Evolutionary conservation across 202 grass and related monocot species (phyloP), one percentile per base, ranked within the genome.

Genomic region (Panicum virgatum): DNA sequence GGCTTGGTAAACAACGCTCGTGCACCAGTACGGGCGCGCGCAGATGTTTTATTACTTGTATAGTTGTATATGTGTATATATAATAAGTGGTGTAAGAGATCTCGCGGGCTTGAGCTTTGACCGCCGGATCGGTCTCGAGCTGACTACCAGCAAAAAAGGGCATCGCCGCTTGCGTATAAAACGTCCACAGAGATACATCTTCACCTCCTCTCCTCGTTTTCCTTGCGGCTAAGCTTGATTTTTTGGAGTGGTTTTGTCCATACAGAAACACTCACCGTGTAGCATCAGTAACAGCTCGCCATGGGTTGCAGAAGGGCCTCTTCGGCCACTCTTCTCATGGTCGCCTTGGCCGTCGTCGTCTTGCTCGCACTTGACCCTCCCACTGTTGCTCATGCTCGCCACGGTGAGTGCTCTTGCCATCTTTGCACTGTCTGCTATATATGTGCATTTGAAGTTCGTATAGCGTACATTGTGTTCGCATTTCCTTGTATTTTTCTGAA

Each of bases 21-120:
- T 3, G 39, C 46, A 26, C 1, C 25, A 34, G 87, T 82, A 82
- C 87, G 78, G 86, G 9, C 7, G 0, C 45, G 9, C 19, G 52
- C 88, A 89, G 78, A 82, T 86, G 83, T 82, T 89, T 59, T 85
- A 39, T 60, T 59, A 32, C 53, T 80, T 63, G 15, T 64, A 25
- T 76, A 73, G 29, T 27, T 13, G 32, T 27, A 30, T 19, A 18
- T n/a, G n/a, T n/a, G n/a, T n/a, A n/a, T 3, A 42, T 67, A 23
- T 1, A 14, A 10, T 6, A 29, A 50, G 45, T 48, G 10, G 26
- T 85, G 82, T 56, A 76, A 81, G 70, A 77, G 75, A 89, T 89
- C 87, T 85, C 66, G 39, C 37, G 73, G 43, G 27, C 26, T 69
- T 69, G 20, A 61, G 79, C 65, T 82, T 89, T 89, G 88, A 86